Base-by-base conservation (phyloP, 192 early-diverging fungal genomes). In the Linnemannia exigua region DNA sequence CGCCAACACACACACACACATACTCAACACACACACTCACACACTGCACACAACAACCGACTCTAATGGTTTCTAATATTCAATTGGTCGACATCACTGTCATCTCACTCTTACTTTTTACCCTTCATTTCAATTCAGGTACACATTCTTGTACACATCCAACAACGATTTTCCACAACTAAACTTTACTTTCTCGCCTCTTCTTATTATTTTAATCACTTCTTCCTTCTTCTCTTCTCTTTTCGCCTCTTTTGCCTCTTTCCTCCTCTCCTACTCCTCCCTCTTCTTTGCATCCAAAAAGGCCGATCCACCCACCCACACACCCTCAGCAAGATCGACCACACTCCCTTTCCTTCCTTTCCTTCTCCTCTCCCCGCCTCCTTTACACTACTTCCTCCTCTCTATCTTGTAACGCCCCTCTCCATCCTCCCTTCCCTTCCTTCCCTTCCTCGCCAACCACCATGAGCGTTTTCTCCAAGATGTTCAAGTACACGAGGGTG, bases 401-500 rank as follows among this genome's bases (percentile, higher is more conserved):
- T 17, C 44, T 35, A 44, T 31, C 14, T 31, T 6, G 28, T 47
- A 72, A 72, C 41, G 28, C 16, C 46, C 20, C 11, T n/a, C 41
- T 22, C n/a, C 6, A 20, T 6, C 14, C 37, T 71, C 22, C 20
- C 19, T 4, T 33, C 46, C 20, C 15, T 28, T 71, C 25, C 37
- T 8, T 28, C 22, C 16, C 41, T 71, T 47, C 20, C 19, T 4
- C 22, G 9, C 31, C n/a, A 17, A 11, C n/a, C 35, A n/a, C 28
- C 67, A 38, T 41, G 67, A 69, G 19, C 67, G 19, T 38, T 35
- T 41, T 86, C 36, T 79, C 84, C 20, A 86, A 86, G 47, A 61
- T 75, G 19, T 48, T 86, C 67, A 86, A 86, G 58, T 86, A 86
- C 58, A 72, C 76, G 31, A 67, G 84, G 7, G 77, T 86, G 70